Evolutionary conservation across 2,329 filamentous ascomycete genomes (phyloP).

Genomic region (Cladophialophora exuberans): DNA sequence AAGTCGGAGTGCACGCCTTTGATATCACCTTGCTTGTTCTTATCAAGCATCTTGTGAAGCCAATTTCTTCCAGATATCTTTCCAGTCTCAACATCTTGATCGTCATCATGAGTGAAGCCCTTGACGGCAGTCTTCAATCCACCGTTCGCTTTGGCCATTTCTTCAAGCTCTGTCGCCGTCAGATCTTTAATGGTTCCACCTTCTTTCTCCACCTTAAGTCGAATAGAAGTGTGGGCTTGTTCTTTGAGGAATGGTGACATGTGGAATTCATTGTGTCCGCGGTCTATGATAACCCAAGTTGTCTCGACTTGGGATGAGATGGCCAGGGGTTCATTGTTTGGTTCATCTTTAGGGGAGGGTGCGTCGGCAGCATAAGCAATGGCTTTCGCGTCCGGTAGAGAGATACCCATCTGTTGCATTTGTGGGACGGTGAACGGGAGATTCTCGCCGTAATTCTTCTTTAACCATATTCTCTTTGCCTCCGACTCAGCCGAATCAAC

Average conservation of each 20-base stretch:
- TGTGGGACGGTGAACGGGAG: not conserved
- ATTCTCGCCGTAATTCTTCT: slow-evolving; percentile 1
- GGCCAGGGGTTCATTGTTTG: not conserved
- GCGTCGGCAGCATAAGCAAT: not conserved
- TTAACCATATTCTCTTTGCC: not conserved
- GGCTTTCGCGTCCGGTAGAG: not conserved
- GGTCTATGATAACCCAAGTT: slow-evolving; percentile 12
- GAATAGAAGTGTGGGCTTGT: not conserved
- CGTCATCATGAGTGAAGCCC: not conserved
- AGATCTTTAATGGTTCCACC: not conserved
- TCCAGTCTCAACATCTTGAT: not conserved
- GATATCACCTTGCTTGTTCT: not conserved
- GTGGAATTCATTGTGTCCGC: slow-evolving; percentile 20
- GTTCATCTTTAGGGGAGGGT: not conserved
- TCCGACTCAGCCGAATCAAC: not conserved
- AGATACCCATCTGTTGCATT: not conserved
- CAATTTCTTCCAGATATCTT: not conserved
- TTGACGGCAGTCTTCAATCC: slow-evolving; percentile 2
- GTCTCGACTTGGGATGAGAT: not conserved
- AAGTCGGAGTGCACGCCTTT: not conserved
- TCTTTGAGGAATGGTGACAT: slow-evolving; percentile 8
- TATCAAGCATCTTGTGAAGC: not conserved
- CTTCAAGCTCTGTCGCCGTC: slow-evolving; percentile 5
- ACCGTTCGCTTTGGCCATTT: slow-evolving; percentile 1
- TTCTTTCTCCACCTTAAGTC: not conserved